Evolutionary conservation across 2,329 filamentous ascomycete genomes (phyloP).

Genomic region (Pestalotiopsis sp.): DNA sequence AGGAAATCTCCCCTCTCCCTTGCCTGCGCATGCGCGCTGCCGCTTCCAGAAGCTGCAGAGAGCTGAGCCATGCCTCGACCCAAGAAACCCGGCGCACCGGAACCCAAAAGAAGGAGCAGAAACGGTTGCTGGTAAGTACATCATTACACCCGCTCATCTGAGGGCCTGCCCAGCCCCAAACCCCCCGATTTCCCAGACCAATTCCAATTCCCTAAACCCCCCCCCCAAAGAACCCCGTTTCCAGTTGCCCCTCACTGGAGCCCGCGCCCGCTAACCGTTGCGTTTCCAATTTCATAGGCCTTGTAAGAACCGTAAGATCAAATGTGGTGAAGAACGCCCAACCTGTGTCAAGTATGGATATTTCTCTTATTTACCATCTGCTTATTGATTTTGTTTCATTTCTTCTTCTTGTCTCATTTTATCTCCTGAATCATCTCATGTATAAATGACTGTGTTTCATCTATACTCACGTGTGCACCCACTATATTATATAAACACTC

Average conservation of each 20-base stretch:
- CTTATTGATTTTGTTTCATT: background rate
- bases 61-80: constrained; percentile 40
- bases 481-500: background rate
- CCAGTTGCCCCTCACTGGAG: constrained; percentile 7
- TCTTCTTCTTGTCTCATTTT: background rate
- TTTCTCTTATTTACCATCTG: background rate
- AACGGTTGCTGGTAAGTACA: constrained; percentile 47
- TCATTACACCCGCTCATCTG: background rate
- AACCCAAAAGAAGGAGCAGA: constrained; percentile 47
- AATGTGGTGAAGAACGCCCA: constrained; percentile 80
- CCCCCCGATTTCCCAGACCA: background rate
- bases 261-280: background rate
- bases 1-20: background rate
- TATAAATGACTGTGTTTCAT: background rate
- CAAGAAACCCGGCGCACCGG: constrained; percentile 43
- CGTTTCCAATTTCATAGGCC: constrained; percentile 54
- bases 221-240: background rate
- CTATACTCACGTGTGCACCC: background rate
- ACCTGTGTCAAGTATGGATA: constrained; percentile 63
- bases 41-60: background rate
- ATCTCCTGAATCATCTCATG: too few species aligned
- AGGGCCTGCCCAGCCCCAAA: background rate
- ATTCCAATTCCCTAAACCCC: background rate
- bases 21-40: constrained; percentile 1
- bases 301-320: constrained; percentile 78